Evolutionary conservation across 495 filamentous ascomycete species (phyloP), one percentile per base, ranked within the genome.

Genomic region (Cercophora samala): DNA sequence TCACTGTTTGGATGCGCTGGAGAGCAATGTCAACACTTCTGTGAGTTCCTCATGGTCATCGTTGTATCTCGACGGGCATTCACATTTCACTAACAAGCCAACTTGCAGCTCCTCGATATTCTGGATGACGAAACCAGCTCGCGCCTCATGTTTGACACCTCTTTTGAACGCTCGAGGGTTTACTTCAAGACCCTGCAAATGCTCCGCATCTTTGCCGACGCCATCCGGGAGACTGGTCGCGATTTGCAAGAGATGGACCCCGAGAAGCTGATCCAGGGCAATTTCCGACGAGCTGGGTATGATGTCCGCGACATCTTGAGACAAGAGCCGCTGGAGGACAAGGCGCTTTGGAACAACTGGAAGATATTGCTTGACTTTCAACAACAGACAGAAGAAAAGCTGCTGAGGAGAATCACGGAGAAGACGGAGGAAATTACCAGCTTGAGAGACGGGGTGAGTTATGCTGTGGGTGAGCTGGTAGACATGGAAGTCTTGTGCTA

Each of bases 381-480:
- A 2, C 5, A 24, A 2, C 42, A 21, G 24, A 54, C 67, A 1
- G 62, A 62, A 21, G 58, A 51, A 5, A 25, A 58, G 17, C 21
- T 68, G 8, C 21, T 62, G 3, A 17, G 22, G n/a, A 58, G 51
- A 5, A 62, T 68, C 8, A 8, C 25, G 2, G 58, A 52, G 8
- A 68, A 65, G 63, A 62, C 58, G 1, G 67, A 65, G 32, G 67
- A 68, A 52, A 62, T 68, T 25, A 68, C 60, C 25, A 64, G 66
- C 24, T 29, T 68, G 37, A 22, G 66, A 13, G 66, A 68, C 23
- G 66, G 62, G 55, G 62, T 68, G 53, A 55, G 62, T 64, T 9
- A 11, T 21, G 5, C 18, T 18, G 8, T 56, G 6, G 53, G 19
- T 11, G 5, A 56, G 5, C 11, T 23, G 53, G 19, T 56, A 9